A percentile compares a stretch with the other conserved stretches of the same genome.
Conservation (phyloP, 176 grass and related monocot genomes). For the Leersia perrieri region DNA sequence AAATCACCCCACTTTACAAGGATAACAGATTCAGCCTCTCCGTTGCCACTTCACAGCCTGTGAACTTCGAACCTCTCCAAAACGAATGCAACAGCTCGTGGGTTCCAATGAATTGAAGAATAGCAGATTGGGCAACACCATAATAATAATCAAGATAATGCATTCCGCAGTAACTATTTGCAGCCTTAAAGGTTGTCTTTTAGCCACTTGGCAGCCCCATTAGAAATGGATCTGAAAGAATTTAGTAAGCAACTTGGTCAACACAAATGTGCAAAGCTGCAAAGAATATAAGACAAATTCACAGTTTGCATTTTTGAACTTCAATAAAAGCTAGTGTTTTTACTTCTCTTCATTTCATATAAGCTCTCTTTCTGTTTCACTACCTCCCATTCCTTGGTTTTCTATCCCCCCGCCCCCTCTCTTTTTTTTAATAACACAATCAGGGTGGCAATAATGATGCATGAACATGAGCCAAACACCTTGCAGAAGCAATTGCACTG, state of each 20-base stretch:
- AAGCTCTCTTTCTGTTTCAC: neutral
- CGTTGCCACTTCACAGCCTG: neutral
- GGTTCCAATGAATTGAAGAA: constrained; percentile 40
- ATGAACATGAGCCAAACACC: neutral
- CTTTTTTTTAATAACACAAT: neutral
- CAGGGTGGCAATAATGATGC: neutral
- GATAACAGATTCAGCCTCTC: neutral
- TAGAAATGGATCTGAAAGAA: constrained; percentile 57
- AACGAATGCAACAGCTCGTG: constrained; percentile 5
- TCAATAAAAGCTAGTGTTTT: neutral
- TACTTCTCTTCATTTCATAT: neutral
- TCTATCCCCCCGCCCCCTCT: too few species aligned
- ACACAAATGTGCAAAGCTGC: neutral
- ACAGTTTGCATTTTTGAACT: neutral
- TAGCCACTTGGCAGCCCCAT: constrained; percentile 65
- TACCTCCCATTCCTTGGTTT: neutral
- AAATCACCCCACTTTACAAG: constrained; percentile 24
- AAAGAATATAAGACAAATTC: neutral
- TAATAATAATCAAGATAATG: neutral
- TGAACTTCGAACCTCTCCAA: constrained; percentile 28
- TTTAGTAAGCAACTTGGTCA: constrained; percentile 21
- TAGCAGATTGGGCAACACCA: constrained; percentile 13
- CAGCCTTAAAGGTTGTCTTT: constrained; percentile 65
- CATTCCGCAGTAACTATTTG: constrained; percentile 29
- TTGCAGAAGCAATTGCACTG: neutral